Percentiles rank a stretch among this genome's conserved stretches.
phyloP scores from a whole-genome alignment of 2,329 filamentous ascomycete genomes.

The Scedosporium dehoogii region DNA sequence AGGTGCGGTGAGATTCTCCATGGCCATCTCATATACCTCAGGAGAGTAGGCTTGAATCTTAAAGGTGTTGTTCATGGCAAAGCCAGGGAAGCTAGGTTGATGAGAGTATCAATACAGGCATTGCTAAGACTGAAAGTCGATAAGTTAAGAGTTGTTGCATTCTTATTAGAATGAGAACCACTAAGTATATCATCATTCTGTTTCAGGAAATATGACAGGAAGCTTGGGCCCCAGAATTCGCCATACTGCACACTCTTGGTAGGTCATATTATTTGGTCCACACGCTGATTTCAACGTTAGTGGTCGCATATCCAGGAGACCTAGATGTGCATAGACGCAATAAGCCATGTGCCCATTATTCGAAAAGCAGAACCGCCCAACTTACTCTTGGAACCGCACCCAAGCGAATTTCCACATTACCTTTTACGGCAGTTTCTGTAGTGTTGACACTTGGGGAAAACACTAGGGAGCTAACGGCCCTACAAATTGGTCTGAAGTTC shows the following conservation, averaged over 20 bases:
- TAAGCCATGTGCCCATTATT: neutral
- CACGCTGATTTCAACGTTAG: slow-evolving; percentile 47
- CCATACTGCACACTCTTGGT: slow-evolving; percentile 49
- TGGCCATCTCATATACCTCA: slow-evolving; percentile 19
- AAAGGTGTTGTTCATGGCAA: slow-evolving; percentile 57
- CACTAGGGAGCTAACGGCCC: slow-evolving; percentile 22
- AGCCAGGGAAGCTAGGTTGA: slow-evolving; percentile 44
- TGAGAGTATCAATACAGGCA: slow-evolving; percentile 55
- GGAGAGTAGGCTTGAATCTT: slow-evolving; percentile 46
- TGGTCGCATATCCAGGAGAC: slow-evolving; percentile 48
- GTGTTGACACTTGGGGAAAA: slow-evolving; percentile 32
- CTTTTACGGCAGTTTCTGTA: slow-evolving; percentile 42
- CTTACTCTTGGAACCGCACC: slow-evolving; percentile 37
- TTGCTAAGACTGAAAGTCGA: slow-evolving; percentile 60
- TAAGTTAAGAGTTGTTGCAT: slow-evolving; percentile 41
- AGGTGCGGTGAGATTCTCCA: slow-evolving; percentile 12
- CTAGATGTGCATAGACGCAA: slow-evolving; percentile 12
- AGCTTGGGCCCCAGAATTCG: slow-evolving; percentile 59
- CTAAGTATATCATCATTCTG: slow-evolving; percentile 44
- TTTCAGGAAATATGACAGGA: slow-evolving; percentile 46
- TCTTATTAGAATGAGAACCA: slow-evolving; percentile 23
- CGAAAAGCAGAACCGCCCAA: neutral
- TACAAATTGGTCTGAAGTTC: slow-evolving; percentile 25
- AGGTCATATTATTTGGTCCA: slow-evolving; percentile 31
- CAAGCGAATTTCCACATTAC: slow-evolving; percentile 58